Evolutionary conservation across 495 filamentous ascomycete species (phyloP), one percentile per base, ranked within the genome.

Genomic region (Schizothecium vesticola): DNA sequence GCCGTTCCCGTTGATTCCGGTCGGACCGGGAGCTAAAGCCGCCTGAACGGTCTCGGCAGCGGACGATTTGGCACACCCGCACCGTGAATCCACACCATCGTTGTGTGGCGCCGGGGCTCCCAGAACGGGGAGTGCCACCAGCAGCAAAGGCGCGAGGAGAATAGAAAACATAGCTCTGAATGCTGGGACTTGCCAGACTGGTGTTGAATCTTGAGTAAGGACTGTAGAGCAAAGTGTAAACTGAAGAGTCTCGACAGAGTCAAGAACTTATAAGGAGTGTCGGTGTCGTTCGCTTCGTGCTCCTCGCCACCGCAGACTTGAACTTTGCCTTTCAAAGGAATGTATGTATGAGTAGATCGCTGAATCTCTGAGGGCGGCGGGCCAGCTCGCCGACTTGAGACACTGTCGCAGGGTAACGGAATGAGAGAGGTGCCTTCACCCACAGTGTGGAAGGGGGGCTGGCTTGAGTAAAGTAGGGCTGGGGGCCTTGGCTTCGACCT

Each of bases 371-470:
- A 58, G 22, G 55, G 68, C 65, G 71, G 68, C 65, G 71, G 71
- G 56, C 71, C 71, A 73, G 71, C 71, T 73, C 71, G 68, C 71
- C 71, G 61, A 66, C 68, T 43, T 68, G 57, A 73, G 71, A 73
- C 71, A 70, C 71, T 63, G 68, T 70, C 71, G 68, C 71, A 65
- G 68, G 66, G 65, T 58, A 16, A 16, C 64, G 71, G 71, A 73
- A 73, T 73, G 70, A 31, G 60, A 66, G 71, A 25, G 69, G 28
- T 68, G 69, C 57, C 59, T 36, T 33, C 55, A 3, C 23, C 58
- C 13, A 26, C n/a, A 8, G 23, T 59, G 26, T 25, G 6, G 13
- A 59, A 51, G 19, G 43, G 23, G 23, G 58, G 58, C 58, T 59
- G 13, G 58, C 23, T 16, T 25, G 60, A 43, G 13, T 22, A n/a